These are phyloP conservation scores for Diutina neorugosa DNA, from an alignment of 1,139 yeast species.

Conservation along the genomic window DNA sequence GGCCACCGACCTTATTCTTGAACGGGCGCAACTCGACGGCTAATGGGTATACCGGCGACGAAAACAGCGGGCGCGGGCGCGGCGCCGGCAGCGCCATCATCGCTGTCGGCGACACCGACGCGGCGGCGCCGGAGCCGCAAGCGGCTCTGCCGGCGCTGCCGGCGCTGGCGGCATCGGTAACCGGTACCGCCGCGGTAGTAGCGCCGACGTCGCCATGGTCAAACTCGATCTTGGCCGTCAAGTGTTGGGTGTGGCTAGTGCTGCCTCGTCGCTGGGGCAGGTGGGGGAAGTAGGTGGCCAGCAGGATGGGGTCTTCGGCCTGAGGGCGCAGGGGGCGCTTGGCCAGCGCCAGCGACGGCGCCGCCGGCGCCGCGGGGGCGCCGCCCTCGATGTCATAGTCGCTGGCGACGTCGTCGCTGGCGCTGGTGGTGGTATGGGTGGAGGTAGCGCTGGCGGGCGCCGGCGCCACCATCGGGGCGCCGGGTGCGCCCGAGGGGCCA, in stretches of 20 bases:
- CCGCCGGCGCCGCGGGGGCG: conserved; percentile 8
- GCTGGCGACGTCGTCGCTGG: not conserved
- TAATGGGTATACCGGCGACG: conserved; percentile 34
- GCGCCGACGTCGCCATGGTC: conserved; percentile 13
- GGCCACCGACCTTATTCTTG: conserved; percentile 94
- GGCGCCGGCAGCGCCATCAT: not conserved
- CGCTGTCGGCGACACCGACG: not conserved
- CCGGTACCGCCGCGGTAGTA: not conserved
- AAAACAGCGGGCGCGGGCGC: not conserved
- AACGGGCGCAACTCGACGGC: conserved; percentile 84
- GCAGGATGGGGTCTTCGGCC: conserved; percentile 40
- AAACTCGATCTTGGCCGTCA: conserved; percentile 26
- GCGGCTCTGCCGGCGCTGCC: not conserved
- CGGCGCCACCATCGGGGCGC: not conserved
- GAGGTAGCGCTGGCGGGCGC: not conserved
- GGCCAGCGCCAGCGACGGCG: conserved; percentile 8
- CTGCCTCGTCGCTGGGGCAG: conserved; percentile 26
- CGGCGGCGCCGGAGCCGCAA: not conserved
- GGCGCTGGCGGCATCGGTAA: not conserved
- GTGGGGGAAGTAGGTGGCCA: conserved; percentile 62
- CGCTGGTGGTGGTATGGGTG: not conserved
- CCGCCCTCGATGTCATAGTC: conserved; percentile 7
- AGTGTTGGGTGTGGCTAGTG: conserved; percentile 16
- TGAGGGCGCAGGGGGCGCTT: not conserved
- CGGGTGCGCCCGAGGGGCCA: not conserved